Evolutionary conservation across 2,329 filamentous ascomycete genomes (phyloP), one percentile per base, ranked within the genome.

Genomic region (Thelonectria rubi): DNA sequence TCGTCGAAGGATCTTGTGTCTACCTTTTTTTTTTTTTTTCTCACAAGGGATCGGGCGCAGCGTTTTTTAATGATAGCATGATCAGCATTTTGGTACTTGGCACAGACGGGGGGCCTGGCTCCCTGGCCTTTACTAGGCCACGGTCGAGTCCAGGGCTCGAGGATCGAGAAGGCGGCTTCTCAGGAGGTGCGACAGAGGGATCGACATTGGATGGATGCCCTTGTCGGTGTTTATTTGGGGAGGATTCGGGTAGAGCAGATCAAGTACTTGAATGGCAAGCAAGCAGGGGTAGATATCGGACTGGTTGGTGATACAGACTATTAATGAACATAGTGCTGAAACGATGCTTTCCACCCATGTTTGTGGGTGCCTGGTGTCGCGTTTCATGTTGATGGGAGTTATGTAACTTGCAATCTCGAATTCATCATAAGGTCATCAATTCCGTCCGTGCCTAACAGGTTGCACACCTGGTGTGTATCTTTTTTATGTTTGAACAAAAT

Each of bases 21-120:
- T 43, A 21, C 18, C 48, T 64, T 57, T 43, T 24, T 14, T 52
- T 63, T 57, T 65, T 67, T 66, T 64, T 37, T 37, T 37, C 34
- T 37, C 34, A 37, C 60, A 61, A 63, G 52, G 69, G 62, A 69
- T 62, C 45, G 60, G 67, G 70, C 71, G 68, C 62, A 63, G 60
- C 60, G 72, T 69, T 75, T 76, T 72, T 75, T 76, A 73, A 76
- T 72, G 74, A 76, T 69, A 75, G 75, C 74, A 78, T 75, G 76
- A 78, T 72, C 71, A 75, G 71, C 70, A 74, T 72, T 70, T 37
- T 71, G 62, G 68, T 71, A 72, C 66, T 73, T 72, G 69, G 74
- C 71, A 75, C 70, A 63, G 70, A 59, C 66, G 70, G 64, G 68
- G 42, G 42, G 14, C 40, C n/a, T 64, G 60, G 64, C 66, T 67